Percentiles rank a stretch among this genome's conserved stretches.
phyloP scores from a whole-genome alignment of 768 basidiomycete species.

The Lactarius trivialis region DNA sequence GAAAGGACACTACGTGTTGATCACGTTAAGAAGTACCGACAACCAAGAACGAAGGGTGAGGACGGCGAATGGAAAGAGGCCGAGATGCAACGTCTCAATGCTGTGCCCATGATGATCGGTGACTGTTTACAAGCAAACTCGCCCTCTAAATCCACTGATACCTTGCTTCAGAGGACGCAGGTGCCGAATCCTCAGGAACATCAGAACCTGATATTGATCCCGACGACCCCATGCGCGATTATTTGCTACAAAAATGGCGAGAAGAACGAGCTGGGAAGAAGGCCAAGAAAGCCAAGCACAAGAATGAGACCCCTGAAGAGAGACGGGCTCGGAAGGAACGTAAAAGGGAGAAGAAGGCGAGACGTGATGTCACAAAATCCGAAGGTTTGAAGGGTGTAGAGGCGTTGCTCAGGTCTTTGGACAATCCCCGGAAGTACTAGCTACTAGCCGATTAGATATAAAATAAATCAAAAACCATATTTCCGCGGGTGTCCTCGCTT shows the following conservation, averaged over 20 bases:
- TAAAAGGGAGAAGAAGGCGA: constrained; percentile 61
- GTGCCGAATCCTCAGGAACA: constrained; percentile 60
- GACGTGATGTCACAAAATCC: constrained; percentile 47
- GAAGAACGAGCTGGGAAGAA: constrained; percentile 60
- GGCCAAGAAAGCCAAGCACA: constrained; percentile 57
- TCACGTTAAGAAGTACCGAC: constrained; percentile 88
- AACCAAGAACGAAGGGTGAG: constrained; percentile 70
- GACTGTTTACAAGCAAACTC: constrained; percentile 33
- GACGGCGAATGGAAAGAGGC: constrained; percentile 80
- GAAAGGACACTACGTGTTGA: constrained; percentile 87
- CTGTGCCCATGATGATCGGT: constrained; percentile 65
- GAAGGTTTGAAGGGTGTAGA: constrained; percentile 62
- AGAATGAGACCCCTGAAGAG: constrained; percentile 77
- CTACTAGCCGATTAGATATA: too few relatives aligned
- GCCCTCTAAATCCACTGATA: background rate
- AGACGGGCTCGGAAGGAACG: constrained; percentile 66
- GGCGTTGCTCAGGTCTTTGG: constrained; percentile 50
- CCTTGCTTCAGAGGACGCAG: constrained; percentile 41
- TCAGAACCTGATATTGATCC: constrained; percentile 73
- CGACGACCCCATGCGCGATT: constrained; percentile 97
- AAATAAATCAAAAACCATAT: too few relatives aligned
- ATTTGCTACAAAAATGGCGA: constrained; percentile 66
- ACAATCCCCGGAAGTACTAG: constrained; percentile 23
- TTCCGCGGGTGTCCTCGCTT: too few relatives aligned
- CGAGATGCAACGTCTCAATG: constrained; percentile 84